Conservation (phyloP, 2,329 filamentous ascomycete species). For the Apiospora kogelbergensis region DNA sequence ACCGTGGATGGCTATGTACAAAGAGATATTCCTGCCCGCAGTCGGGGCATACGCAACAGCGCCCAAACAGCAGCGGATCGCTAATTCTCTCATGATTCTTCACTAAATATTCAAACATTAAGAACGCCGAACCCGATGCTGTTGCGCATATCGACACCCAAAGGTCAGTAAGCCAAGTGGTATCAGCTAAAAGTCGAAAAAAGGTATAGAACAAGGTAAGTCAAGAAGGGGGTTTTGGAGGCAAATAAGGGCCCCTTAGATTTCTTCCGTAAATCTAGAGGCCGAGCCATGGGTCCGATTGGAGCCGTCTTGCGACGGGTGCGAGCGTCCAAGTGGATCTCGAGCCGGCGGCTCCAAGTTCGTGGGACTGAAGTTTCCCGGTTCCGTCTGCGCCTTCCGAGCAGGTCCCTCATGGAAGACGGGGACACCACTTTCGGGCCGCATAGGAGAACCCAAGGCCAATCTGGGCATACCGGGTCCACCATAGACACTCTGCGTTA, state of each 20-base stretch:
- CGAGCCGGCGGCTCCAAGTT: constrained; percentile 23
- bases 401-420: constrained; percentile 65
- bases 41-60: background rate
- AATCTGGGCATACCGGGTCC: constrained; percentile 38
- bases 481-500: constrained; percentile 37
- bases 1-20: constrained; percentile 10
- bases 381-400: constrained; percentile 59
- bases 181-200: constrained; percentile 25
- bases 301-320: constrained; percentile 35
- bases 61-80: constrained; percentile 1
- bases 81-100: constrained; percentile 16
- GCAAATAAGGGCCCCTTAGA: constrained; percentile 29
- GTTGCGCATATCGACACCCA: constrained; percentile 21
- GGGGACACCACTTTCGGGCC: constrained; percentile 59
- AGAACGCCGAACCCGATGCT: constrained; percentile 25
- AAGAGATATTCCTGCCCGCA: background rate
- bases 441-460: constrained; percentile 58
- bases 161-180: constrained; percentile 24
- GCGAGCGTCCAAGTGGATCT: constrained; percentile 39
- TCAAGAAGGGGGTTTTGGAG: background rate
- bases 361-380: constrained; percentile 45
- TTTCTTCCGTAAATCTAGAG: constrained; percentile 42
- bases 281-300: constrained; percentile 30
- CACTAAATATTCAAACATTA: constrained; percentile 24
- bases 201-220: constrained; percentile 19